Evolutionary conservation across 164 flowering plant species (phyloP).

Genomic region (Kingdonia uniflora): DNA sequence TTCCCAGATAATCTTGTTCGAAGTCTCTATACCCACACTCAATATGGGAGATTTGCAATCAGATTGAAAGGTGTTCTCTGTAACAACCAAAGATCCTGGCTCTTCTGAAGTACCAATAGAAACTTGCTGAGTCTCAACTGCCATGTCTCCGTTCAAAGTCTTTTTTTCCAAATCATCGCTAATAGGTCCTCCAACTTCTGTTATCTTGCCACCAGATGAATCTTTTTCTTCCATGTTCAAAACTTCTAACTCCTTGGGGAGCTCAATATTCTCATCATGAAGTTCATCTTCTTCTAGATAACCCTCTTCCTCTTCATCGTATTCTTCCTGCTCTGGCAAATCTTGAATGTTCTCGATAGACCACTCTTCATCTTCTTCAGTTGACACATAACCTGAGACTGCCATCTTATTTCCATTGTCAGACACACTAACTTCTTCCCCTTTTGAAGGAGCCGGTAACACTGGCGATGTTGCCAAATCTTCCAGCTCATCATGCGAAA

Average conservation of each 20-base stretch:
- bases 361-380: conserved; percentile 84
- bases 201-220: conserved; percentile 24
- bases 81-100: conserved; percentile 16
- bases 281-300: conserved; percentile 81
- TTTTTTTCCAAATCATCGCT: conserved; percentile 46
- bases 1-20: conserved; percentile 18
- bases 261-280: conserved; percentile 50
- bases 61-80: conserved; percentile 18
- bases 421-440: conserved; percentile 21
- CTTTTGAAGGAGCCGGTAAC: conserved; percentile 27
- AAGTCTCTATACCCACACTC: conserved; percentile 17
- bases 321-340: conserved; percentile 82
- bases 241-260: conserved; percentile 45
- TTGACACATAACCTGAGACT: conserved; percentile 27
- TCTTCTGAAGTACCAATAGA: conserved; percentile 21
- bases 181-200: conserved; percentile 51
- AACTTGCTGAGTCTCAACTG: conserved; percentile 21
- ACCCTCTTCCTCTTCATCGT: conserved; percentile 78
- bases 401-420: conserved; percentile 24
- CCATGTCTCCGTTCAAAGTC: conserved; percentile 27
- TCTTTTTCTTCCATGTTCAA: conserved; percentile 48
- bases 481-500: conserved; percentile 87
- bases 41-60: conserved; percentile 16
- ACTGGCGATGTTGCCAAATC: conserved; percentile 46
- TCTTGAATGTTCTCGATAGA: conserved; percentile 38